Evolutionary conservation across 176 grass and related monocot genomes (phyloP).

Genomic region (Aegilops speltoides): DNA sequence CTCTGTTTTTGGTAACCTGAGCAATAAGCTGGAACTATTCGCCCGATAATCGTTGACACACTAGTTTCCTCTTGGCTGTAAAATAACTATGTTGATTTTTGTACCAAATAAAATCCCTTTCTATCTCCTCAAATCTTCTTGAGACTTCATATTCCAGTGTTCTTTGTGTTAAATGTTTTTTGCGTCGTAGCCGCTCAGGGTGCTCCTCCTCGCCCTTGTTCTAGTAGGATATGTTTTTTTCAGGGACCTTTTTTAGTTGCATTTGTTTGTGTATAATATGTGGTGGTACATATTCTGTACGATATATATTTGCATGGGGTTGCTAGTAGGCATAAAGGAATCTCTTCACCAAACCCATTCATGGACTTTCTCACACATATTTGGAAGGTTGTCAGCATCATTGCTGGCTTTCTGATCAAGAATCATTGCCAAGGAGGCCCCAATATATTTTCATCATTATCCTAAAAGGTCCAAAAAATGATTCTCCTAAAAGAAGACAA

Average conservation of each 20-base stretch:
- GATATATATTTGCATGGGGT: background rate
- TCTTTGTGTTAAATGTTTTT: too few relatives aligned
- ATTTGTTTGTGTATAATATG: background rate
- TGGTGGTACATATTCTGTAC: background rate
- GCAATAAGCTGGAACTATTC: background rate
- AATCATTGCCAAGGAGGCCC: constrained; percentile 14
- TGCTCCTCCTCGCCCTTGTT: background rate
- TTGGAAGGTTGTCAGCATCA: constrained; percentile 32
- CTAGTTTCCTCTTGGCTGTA: background rate
- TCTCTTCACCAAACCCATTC: constrained; percentile 27
- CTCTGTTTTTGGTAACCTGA: background rate
- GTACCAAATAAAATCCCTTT: background rate
- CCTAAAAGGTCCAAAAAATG: background rate
- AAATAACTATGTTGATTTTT: background rate
- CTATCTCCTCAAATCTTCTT: background rate
- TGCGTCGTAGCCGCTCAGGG: too few relatives aligned
- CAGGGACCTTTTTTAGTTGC: background rate
- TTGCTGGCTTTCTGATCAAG: constrained; percentile 13
- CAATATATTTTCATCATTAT: constrained; percentile 12
- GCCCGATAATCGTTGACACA: background rate
- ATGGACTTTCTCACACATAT: constrained; percentile 20
- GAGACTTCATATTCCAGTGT: too few relatives aligned
- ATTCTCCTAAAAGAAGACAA: background rate
- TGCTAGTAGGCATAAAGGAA: constrained; percentile 4
- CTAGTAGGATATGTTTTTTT: background rate